Base-by-base conservation (phyloP, 768 basidiomycete genomes). In the Boletus rubescentipes region DNA sequence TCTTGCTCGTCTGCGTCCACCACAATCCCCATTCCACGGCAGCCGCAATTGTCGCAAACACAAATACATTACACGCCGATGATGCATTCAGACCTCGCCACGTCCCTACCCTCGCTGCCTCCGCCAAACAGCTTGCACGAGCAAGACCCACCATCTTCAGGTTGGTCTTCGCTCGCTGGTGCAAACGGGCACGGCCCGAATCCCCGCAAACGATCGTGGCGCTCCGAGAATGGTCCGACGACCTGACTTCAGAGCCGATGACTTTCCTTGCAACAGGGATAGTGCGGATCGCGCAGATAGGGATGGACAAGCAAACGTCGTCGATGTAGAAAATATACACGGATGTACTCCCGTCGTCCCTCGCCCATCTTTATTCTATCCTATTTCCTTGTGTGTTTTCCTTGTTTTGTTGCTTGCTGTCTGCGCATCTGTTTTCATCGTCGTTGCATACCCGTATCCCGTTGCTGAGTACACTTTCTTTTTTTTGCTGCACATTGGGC, bases 91-190 rank as follows among this genome's bases (percentile, higher is more conserved):
- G 35, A 34, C 1, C 34, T 47, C 18, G 7, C 62, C 16, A 35
- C 47, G 1, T 32, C 63, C 9, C 18, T 47, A 5, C 36, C 58
- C 0, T 44, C 59, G 4, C 3, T 39, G 5, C 58, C 38, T 35
- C 40, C 36, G 9, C 44, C 39, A 29, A 58, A 58, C 16, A 36
- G 54, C 38, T 44, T 68, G 21, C 66, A 67, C 3, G 56, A 53
- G 1, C 60, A 51, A 6, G 58, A 62, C 10, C 61, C 58, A 20
- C 64, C 62, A 5, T 23, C 52, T 5, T 64, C 66, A 3, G 61
- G 57, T 12, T 66, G 68, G 67, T 66, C 68, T 10, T 69, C 67
- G 3, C 65, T 71, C 2, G 54, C 61, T 37, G 67, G 67, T 39
- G 60, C 65, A 9, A 67, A 65, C 16, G 60, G 59, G 12, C 67